Evolutionary conservation across 2,329 filamentous ascomycete genomes (phyloP), one percentile per base, ranked within the genome.

Genomic region (Aspergillus aculeatus): DNA sequence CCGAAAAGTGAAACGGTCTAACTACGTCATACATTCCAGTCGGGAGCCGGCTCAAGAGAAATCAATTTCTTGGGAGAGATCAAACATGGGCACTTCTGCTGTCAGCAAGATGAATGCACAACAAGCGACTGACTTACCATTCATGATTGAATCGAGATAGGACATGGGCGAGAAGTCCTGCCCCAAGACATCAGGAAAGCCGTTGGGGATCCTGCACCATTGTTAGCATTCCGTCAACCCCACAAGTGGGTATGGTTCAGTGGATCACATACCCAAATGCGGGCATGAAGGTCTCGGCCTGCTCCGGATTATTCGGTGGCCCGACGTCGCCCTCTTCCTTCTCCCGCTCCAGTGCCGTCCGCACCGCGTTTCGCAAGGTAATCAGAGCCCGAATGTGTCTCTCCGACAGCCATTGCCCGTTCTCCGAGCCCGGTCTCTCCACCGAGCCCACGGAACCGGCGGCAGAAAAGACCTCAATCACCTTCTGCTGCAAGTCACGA

Each of bases 101-200:
- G n/a, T 64, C 38, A 54, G 32, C 12, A 6, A 41, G 2, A 29
- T 5, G 12, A 14, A 14, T 1, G 0, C 14, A 23, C 2, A 7
- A 10, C 16, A 35, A 16, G 1, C 11, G n/a, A 38, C 2, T n/a
- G 9, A 1, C 64, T 5, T 64, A 70, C 69, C 64, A 26, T 72
- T 71, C 70, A 70, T 72, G 0, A 71, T 70, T 2, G 69, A 70
- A 24, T 71, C 69, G 0, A 72, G 59, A n/a, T 69, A 71, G 0
- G 65, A 64, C 9, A 69, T 59, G 1, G 69, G 69, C 2, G 69
- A 72, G 3, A 64, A 59, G 10, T 67, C 65, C n/a, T 66, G 59
- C 16, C 61, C 44, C 10, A 61, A 50, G 1, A 54, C 41, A 4
- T 69, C 62, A 3, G 65, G 44, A 47, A 65, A 61, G 10, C 62